These are phyloP conservation scores for Saccharomycodes ludwigii DNA, from an alignment of 805 yeast species.

Conservation along the genomic window DNA sequence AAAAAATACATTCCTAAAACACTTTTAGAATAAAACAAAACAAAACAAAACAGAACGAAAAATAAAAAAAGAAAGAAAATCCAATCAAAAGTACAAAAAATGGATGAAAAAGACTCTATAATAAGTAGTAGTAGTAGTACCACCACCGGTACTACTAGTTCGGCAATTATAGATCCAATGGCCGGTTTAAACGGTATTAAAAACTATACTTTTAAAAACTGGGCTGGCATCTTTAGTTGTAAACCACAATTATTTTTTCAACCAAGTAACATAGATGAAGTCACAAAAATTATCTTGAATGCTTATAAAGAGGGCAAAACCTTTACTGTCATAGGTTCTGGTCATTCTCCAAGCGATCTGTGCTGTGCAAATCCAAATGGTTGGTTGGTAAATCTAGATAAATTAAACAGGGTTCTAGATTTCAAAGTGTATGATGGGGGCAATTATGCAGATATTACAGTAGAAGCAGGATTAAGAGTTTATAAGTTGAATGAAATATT, in stretches of 20 bases:
- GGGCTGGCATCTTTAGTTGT: constrained; percentile 87
- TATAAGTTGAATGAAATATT: constrained; percentile 60
- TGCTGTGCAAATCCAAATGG: constrained; percentile 60
- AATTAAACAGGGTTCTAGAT: constrained; percentile 43
- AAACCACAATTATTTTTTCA: constrained; percentile 69
- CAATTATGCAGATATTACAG: constrained; percentile 75
- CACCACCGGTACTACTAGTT: no score
- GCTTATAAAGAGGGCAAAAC: constrained; percentile 54
- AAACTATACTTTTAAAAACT: constrained; percentile 31
- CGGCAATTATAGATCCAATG: no score
- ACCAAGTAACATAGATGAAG: constrained; percentile 60
- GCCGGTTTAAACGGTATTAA: no score
- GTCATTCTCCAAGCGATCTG: constrained; percentile 88
- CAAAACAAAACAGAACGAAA: no score
- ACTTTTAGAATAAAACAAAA: no score
- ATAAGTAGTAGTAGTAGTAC: no score
- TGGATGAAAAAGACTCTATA: no score
- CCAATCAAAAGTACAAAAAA: no score
- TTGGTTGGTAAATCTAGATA: constrained; percentile 82
- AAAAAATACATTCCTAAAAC: no score
- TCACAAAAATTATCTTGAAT: constrained; percentile 47
- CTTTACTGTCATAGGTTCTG: constrained; percentile 78
- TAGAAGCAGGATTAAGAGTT: constrained; percentile 85
- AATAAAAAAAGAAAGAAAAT: no score
- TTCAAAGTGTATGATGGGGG: constrained; percentile 40